phyloP scores from a whole-genome alignment of 2,329 filamentous ascomycete genomes.

The Neonectria neomacrospora region DNA sequence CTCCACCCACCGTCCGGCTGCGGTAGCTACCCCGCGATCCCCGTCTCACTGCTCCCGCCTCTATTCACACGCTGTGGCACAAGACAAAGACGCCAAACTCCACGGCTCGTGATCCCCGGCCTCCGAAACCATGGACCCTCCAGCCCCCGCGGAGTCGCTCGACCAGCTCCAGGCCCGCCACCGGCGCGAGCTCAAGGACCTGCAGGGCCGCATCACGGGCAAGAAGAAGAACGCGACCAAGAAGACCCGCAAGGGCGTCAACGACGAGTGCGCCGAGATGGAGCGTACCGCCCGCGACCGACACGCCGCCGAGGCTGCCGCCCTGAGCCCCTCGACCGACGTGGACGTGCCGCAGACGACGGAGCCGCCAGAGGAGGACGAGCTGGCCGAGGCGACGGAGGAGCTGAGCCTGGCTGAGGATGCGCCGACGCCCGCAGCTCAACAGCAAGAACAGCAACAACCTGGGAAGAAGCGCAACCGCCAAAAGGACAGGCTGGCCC shows the following conservation, averaged over 20 bases:
- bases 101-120: background rate
- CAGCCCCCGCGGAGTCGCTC: constrained; percentile 64
- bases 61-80: background rate
- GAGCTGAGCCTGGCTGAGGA: constrained; percentile 38
- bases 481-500: constrained; percentile 89
- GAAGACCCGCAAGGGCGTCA: constrained; percentile 80
- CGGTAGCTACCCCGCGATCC: constrained; percentile 27
- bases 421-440: background rate
- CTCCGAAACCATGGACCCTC: constrained; percentile 42
- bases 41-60: constrained; percentile 9
- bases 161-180: constrained; percentile 84
- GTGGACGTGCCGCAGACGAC: constrained; percentile 27
- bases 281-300: constrained; percentile 74
- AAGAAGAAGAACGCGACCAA: constrained; percentile 98
- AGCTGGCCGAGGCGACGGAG: constrained; percentile 34
- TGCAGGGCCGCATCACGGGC: constrained; percentile 86
- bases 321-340: constrained; percentile 48
- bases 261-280: constrained; percentile 78
- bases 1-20: background rate
- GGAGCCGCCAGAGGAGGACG: constrained; percentile 25
- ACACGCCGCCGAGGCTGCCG: constrained; percentile 70
- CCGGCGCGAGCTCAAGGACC: constrained; percentile 87
- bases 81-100: no score
- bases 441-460: constrained; percentile 38
- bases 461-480: constrained; percentile 81